Base-by-base conservation (phyloP, 306 rosid species). In the Neltuma alba region DNA sequence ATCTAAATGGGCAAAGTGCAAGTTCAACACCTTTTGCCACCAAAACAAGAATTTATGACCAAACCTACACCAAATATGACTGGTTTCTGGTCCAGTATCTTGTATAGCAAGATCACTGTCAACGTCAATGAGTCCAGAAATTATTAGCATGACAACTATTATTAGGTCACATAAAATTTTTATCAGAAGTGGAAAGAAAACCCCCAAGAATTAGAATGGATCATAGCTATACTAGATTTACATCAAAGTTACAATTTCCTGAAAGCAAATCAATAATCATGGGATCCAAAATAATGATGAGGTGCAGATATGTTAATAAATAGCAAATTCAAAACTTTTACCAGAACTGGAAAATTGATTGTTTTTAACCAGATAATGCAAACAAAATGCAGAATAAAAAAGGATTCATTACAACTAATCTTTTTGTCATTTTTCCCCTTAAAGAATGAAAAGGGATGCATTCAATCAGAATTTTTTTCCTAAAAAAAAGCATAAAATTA, bases 361-460 rank as follows among this genome's bases (percentile, higher is more conserved):
- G 61, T 20, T 21, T n/a, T 37, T 25, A 67, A 47, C 55, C 72
- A 62, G 42, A 81, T 33, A 10, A 36, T 55, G 36, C 41, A 15
- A 21, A 65, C 50, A 33, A 52, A 44, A 31, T 34, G 18, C 36
- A 48, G 63, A 71, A 76, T 48, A 23, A 15, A 48, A 48, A 48
- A 18, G 6, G n/a, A 20, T 48, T 48, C 1, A 7, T 47, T 48
- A 48, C 55, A 18, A 48, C 6, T 48, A 16, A 1, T 16, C 18
- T 50, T 52, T 52, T 20, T 6, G 60, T 52, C 60, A 20, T 52
- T n/a, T n/a, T 48, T 52, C 11, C 60, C 45, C 76, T n/a, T 21
- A 48, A 72, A 76, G 76, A 72, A 52, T 36, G 52, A 80, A 44
- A 64, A 75, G n/a, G 58, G 42, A 52, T n/a, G n/a, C n/a, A n/a